Evolutionary conservation across 495 filamentous ascomycete genomes (phyloP).

Genomic region (Penicillium angulare): DNA sequence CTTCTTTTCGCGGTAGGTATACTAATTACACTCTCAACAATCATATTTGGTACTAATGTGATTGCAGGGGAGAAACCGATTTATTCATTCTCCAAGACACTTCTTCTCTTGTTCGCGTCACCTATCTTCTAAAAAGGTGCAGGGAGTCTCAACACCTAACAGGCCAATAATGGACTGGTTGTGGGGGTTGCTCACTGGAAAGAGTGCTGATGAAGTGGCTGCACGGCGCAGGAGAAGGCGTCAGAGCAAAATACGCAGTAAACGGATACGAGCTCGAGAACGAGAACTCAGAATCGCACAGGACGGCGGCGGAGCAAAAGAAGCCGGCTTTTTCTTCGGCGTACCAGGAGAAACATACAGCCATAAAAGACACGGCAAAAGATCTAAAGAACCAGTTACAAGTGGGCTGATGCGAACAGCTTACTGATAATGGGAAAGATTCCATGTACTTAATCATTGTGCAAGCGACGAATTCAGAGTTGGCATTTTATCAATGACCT

Average conservation of each 20-base stretch:
- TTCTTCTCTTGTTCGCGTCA: background rate
- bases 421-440: too few relatives aligned
- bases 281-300: background rate
- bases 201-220: background rate
- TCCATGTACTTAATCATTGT: too few relatives aligned
- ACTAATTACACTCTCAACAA: too few relatives aligned
- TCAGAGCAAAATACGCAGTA: background rate
- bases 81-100: too few relatives aligned
- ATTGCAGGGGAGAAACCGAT: too few relatives aligned
- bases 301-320: background rate
- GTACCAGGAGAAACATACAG: background rate
- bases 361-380: background rate
- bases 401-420: background rate
- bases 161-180: background rate
- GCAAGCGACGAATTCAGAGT: too few relatives aligned
- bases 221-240: background rate
- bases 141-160: too few relatives aligned
- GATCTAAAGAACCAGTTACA: background rate
- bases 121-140: too few relatives aligned
- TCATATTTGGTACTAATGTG: too few relatives aligned
- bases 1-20: too few relatives aligned
- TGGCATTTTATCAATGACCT: too few relatives aligned
- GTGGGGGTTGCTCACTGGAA: background rate
- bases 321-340: background rate
- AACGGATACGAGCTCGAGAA: background rate